A percentile compares a stretch with the other conserved stretches of the same genome.
These are phyloP conservation scores for Aspergillus uvarum DNA, from an alignment of 2,329 filamentous ascomycete species.

Conservation along the genomic window DNA sequence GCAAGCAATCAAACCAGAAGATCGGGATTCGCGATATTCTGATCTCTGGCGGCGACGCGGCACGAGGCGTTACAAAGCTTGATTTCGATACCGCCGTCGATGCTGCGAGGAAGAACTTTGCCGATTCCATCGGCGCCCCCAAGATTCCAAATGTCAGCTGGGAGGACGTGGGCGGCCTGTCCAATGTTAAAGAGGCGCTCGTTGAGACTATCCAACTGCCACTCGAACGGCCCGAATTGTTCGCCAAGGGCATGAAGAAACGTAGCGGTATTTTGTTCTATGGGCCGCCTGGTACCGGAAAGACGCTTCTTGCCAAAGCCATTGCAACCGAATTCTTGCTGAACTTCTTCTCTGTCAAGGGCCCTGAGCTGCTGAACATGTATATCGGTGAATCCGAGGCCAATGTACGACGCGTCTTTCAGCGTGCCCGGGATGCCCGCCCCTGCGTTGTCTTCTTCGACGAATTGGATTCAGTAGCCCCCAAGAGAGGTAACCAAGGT, in stretches of 20 bases:
- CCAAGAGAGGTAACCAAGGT: constrained; percentile 94
- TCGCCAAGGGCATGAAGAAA: constrained; percentile 98
- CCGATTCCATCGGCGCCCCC: constrained; percentile 92
- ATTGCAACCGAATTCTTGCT: constrained; percentile 98
- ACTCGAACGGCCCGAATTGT: constrained; percentile 85
- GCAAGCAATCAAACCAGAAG: constrained; percentile 26
- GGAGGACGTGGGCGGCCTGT: constrained; percentile 91
- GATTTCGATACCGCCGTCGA: constrained; percentile 95
- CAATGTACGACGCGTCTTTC: constrained; percentile 99
- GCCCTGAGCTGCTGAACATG: constrained; percentile 96
- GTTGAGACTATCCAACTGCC: constrained; percentile 95
- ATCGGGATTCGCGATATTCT: constrained; percentile 80
- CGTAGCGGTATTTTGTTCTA: constrained; percentile 98
- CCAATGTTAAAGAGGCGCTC: constrained; percentile 94
- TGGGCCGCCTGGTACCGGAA: constrained; percentile 98
- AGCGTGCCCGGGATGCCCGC: constrained; percentile 95
- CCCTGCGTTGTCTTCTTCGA: constrained; percentile 99
- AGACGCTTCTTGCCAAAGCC: constrained; percentile 97
- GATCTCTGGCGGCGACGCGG: constrained; percentile 77
- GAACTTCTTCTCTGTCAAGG: constrained; percentile 99
- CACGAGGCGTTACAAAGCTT: constrained; percentile 72
- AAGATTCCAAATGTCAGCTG: constrained; percentile 97
- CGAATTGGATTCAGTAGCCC: constrained; percentile 94
- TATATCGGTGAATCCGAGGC: constrained; percentile 99
- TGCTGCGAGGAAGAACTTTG: constrained; percentile 94